Base-by-base conservation (phyloP, 768 basidiomycete species). In the Gymnopilus dilepis region DNA sequence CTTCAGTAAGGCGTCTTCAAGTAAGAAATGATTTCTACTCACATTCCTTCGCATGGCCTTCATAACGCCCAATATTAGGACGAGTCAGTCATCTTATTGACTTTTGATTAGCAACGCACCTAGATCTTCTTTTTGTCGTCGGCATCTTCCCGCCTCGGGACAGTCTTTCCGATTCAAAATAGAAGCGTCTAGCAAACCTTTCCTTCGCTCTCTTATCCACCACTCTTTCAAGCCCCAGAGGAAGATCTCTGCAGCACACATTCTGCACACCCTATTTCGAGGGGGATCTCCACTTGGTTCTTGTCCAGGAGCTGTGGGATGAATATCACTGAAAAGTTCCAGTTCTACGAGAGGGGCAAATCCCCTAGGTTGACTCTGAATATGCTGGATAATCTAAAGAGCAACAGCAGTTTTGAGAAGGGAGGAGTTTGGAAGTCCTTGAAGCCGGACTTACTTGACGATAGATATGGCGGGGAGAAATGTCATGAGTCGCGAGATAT, bases 21-120 rank as follows among this genome's bases (percentile, higher is more conserved):
- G 12, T 31, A 34, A 30, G 24, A 56, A 13, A 58, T 61, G 6
- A 19, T 11, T 26, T 45, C 59, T 40, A 75, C 88, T 73, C 68
- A 92, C 92, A 93, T 75, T 92, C 90, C 74, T 78, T 85, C 8
- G 90, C 89, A 70, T 94, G 92, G 3, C 76, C 91, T 91, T 37
- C 21, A 21, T 19, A 4, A 57, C 33, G 40, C 57, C 53, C 19
- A 58, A 26, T 55, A 41, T 48, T 59, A 30, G 45, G 42, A 52
- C 8, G 24, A 3, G 31, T 21, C 6, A 19, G 28, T 42, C n/a
- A 57, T 7, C 28, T 24, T 26, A 47, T 48, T n/a, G 34, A 7
- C 13, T 64, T n/a, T 30, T 31, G 30, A 65, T 42, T 52, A 21
- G 58, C 22, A 28, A 65, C 86, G 65, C 70, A 90, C 91, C 83